Percentiles rank a stretch among this genome's conserved stretches.
Conservation (phyloP, 1,139 yeast species). For the Debaryomyces fabryi region DNA sequence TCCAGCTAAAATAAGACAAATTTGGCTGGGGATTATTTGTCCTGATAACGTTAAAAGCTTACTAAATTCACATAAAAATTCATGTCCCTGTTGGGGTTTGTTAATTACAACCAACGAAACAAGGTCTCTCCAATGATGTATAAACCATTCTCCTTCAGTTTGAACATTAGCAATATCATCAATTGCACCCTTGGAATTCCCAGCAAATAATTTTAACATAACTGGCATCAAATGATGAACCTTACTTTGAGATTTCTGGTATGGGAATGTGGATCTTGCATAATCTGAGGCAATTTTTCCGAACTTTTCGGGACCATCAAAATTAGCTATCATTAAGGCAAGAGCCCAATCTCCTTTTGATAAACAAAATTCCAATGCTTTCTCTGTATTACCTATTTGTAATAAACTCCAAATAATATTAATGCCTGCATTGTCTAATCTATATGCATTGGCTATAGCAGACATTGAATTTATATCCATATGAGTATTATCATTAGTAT, state of each 20-base stretch:
- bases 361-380: conserved; percentile 66
- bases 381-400: conserved; percentile 65
- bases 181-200: conserved; percentile 59
- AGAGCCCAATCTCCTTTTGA: conserved; percentile 75
- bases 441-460: conserved; percentile 34
- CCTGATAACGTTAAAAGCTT: conserved; percentile 44
- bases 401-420: conserved; percentile 41
- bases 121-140: conserved; percentile 54
- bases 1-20: conserved; percentile 54
- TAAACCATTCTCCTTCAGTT: conserved; percentile 52
- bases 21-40: conserved; percentile 40
- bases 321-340: conserved; percentile 69
- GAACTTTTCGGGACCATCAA: conserved; percentile 66
- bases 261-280: conserved; percentile 39
- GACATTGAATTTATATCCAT: conserved; percentile 18
- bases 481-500: conserved; percentile 16
- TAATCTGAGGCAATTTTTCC: conserved; percentile 54
- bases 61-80: conserved; percentile 59
- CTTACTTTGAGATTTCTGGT: conserved; percentile 44
- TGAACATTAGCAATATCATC: conserved; percentile 47
- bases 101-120: conserved; percentile 48
- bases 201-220: conserved; percentile 65
- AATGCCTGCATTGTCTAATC: conserved; percentile 40
- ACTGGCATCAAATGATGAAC: conserved; percentile 60
- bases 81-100: conserved; percentile 32